These are phyloP conservation scores for Scheffersomyces lignosus DNA, from an alignment of 805 yeast genomes.

Conservation along the genomic window DNA sequence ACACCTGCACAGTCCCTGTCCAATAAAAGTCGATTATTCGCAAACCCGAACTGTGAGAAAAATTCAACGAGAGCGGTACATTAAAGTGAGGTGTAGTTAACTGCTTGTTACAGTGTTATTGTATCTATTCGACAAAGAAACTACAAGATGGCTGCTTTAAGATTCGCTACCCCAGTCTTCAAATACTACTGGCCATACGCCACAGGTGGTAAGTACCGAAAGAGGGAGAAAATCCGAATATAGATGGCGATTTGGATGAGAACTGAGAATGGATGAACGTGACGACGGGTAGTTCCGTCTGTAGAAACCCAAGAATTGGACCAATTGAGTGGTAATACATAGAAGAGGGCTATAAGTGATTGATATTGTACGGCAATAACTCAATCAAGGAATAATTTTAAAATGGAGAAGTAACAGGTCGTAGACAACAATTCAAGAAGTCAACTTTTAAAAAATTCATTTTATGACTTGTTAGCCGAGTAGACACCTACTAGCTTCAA, in stretches of 20 bases:
- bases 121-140: not conserved
- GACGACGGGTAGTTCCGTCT: not conserved
- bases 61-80: not conserved
- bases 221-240: not conserved
- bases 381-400: too few relatives aligned
- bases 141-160: slow-evolving; percentile 30
- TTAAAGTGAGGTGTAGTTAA: too few relatives aligned
- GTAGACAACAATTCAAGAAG: too few relatives aligned
- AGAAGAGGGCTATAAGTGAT: too few relatives aligned
- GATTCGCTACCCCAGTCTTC: slow-evolving; percentile 52
- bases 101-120: not conserved
- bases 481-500: too few relatives aligned
- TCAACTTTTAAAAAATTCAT: too few relatives aligned
- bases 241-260: slow-evolving; percentile 1
- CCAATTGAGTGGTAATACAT: too few relatives aligned
- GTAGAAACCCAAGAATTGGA: too few relatives aligned
- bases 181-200: slow-evolving; percentile 89
- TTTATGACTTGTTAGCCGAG: too few relatives aligned
- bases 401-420: too few relatives aligned
- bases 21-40: not conserved
- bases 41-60: not conserved
- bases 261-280: not conserved
- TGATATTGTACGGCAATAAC: too few relatives aligned
- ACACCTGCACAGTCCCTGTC: too few relatives aligned
- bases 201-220: slow-evolving; percentile 64